Conservation (phyloP, 495 filamentous ascomycete species). For the Coniosporium apollinis region DNA sequence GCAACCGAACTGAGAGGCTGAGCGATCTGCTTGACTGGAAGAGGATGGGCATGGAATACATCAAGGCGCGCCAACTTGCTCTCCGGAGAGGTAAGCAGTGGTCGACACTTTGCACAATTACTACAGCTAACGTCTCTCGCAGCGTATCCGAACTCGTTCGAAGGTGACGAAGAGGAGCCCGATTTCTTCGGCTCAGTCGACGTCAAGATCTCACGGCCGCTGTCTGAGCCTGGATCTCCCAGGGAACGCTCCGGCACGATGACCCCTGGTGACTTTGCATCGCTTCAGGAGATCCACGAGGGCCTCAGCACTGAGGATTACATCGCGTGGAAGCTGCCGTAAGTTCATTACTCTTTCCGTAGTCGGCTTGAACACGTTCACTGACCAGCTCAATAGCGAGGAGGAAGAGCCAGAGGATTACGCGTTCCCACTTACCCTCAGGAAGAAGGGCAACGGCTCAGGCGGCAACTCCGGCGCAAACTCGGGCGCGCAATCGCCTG, state of each 20-base stretch:
- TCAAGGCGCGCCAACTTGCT: constrained; percentile 89
- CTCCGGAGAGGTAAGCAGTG: constrained; percentile 52
- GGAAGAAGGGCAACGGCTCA: constrained; percentile 17
- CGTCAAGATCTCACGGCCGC: constrained; percentile 80
- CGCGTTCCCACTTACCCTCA: constrained; percentile 74
- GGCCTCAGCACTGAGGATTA: constrained; percentile 94
- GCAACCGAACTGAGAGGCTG: constrained; percentile 90
- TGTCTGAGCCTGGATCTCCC: constrained; percentile 86
- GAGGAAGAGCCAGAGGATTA: constrained; percentile 94
- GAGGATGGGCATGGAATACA: constrained; percentile 97
- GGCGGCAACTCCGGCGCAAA: no score
- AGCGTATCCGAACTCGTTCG: constrained; percentile 81
- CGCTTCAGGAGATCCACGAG: constrained; percentile 83
- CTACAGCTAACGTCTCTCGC: constrained; percentile 3
- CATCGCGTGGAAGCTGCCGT: constrained; percentile 94
- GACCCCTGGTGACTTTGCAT: constrained; percentile 96
- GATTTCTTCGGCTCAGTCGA: constrained; percentile 79
- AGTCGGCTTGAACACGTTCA: no score
- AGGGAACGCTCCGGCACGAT: constrained; percentile 89
- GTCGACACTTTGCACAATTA: no score
- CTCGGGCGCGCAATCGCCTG: no score
- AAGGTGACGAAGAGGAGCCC: constrained; percentile 47
- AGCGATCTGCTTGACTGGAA: constrained; percentile 97
- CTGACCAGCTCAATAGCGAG: no score
- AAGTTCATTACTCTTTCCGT: constrained; percentile 29